These are phyloP conservation scores for Casuarina glauca DNA, from an alignment of 306 rosid species.

Conservation along the genomic window DNA sequence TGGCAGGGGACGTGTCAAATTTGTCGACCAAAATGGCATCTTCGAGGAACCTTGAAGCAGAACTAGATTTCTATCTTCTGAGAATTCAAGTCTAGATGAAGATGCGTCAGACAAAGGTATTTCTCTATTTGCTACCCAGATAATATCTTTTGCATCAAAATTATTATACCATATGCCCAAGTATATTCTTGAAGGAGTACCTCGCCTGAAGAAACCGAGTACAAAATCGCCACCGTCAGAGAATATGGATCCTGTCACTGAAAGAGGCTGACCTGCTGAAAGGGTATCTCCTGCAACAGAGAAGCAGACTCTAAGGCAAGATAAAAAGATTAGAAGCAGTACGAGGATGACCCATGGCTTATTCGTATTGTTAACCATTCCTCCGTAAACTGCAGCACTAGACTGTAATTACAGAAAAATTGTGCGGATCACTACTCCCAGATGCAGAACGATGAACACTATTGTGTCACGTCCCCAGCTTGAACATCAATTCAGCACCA, in stretches of 20 bases:
- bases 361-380: no score
- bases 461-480: no score
- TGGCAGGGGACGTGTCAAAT: not conserved
- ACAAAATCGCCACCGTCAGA: not conserved
- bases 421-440: no score
- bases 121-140: not conserved
- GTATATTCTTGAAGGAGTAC: not conserved
- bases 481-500: no score
- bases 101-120: not conserved
- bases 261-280: not conserved
- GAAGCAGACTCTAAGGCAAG: not conserved
- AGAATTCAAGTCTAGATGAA: not conserved
- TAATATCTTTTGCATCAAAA: not conserved
- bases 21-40: not conserved
- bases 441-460: no score
- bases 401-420: no score
- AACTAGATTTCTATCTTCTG: not conserved
- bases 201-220: not conserved
- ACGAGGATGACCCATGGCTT: not conserved
- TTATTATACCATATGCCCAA: not conserved
- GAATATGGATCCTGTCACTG: not conserved
- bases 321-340: not conserved
- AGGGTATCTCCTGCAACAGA: not conserved
- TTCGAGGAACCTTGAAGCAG: not conserved
- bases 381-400: no score